Evolutionary conservation across 164 flowering plant genomes (phyloP), one percentile per base, ranked within the genome.

Genomic region (Sextonia rubra): DNA sequence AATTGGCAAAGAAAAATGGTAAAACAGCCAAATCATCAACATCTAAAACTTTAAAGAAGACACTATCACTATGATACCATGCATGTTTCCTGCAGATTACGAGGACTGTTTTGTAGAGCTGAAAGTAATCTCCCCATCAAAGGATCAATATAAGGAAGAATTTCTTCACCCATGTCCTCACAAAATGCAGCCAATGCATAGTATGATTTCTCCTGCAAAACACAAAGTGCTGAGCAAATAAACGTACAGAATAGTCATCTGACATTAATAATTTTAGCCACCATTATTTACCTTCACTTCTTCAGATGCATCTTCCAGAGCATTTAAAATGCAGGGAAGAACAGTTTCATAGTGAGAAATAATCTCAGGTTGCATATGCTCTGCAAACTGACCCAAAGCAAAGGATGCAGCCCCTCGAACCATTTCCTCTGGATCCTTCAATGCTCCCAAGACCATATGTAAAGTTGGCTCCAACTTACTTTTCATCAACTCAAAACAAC

Each of bases 151-250:
- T 84, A 93, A 68, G 97, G 93, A 78, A 92, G 91, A 67, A 94
- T 94, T 74, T 92, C 98, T 68, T 85, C 91, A 24, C 96, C 98
- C 99, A 94, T 94, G 80, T 94, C 81, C 85, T 94, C 99, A 85
- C 99, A 94, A 80, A 95, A 95, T 77, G 98, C 97, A 11, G 99
- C 97, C 85, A 95, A 77, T 32, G 99, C 99, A 85, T 95, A 95
- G 70, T 95, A 95, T 68, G 98, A 95, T 78, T 95, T 95, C 75
- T 95, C 99, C 99, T 95, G 87, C 60, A 71, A 63, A 79, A 30
- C 60, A 67, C 29, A 49, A 22, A 27, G 11, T 12, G 1, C 6
- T 23, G 11, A 0, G 27, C 11, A 55, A 26, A 60, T 20, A 58
- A 12, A 32, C 11, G 29, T 22, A 60, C 7, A 3, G 30, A 24